Conservation (phyloP, 192 early-diverging fungal species). For the Lunasporangiospora selenospora region DNA sequence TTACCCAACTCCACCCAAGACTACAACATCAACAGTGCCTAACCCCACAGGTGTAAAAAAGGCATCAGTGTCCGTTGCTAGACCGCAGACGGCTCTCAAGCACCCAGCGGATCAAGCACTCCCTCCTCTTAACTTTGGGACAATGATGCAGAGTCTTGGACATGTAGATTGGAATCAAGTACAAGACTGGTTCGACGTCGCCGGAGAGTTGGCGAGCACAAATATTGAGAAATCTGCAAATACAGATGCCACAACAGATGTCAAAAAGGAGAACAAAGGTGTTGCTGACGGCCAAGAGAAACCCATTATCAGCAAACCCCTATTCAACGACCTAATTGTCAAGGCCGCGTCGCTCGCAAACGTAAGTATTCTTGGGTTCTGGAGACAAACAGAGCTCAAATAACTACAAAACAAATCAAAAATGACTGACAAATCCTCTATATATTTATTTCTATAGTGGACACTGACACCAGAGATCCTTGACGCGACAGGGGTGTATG, state of each 20-base stretch:
- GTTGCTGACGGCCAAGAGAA: not conserved
- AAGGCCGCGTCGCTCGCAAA: constrained; percentile 33
- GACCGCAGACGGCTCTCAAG: not conserved
- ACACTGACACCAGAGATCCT: constrained; percentile 17
- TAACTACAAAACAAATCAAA: not conserved
- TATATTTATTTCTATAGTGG: constrained; percentile 19
- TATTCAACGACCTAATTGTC: constrained; percentile 30
- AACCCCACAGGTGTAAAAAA: not conserved
- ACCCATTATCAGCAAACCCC: not conserved
- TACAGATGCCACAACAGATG: not conserved
- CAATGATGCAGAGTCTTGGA: constrained; percentile 5
- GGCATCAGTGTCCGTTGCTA: not conserved
- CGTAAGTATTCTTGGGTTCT: constrained; percentile 14
- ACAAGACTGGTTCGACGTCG: constrained; percentile 23
- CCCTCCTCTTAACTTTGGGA: constrained; percentile 2
- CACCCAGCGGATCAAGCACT: constrained; percentile 8
- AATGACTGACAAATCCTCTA: not conserved
- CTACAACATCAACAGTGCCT: not conserved
- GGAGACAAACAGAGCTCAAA: not conserved
- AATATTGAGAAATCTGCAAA: not conserved
- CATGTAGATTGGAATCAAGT: constrained; percentile 8
- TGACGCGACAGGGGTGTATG: constrained; percentile 14
- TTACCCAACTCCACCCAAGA: constrained; percentile 1
- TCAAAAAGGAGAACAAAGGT: not conserved
- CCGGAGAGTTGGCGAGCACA: not conserved